These are phyloP conservation scores for Cutaneotrichosporon sp. DNA, from an alignment of 1,284 basidiomycete genomes.

Conservation along the genomic window DNA sequence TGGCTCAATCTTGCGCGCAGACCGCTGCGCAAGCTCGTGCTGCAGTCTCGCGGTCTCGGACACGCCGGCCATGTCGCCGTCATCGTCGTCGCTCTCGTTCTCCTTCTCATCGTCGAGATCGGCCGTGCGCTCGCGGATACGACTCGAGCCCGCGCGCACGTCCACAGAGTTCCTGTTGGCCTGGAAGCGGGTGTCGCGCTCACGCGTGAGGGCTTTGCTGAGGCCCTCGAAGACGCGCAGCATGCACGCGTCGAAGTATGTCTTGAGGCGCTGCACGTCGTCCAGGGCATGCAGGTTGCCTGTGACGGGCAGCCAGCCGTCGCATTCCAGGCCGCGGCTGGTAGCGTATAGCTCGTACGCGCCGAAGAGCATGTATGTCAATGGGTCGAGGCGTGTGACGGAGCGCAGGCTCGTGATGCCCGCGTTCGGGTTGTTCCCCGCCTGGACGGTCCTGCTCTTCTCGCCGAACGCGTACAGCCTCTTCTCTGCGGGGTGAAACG, in stretches of 20 bases:
- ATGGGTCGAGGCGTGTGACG: conserved; percentile 80
- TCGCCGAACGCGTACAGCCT: conserved; percentile 81
- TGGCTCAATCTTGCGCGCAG: conserved; percentile 36
- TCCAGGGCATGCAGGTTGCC: conserved; percentile 75
- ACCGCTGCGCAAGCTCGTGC: conserved; percentile 13
- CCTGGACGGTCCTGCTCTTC: conserved; percentile 65
- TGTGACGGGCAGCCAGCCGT: conserved; percentile 82
- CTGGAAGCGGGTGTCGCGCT: conserved; percentile 29
- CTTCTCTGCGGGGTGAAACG: conserved; percentile 56
- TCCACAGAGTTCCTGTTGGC: conserved; percentile 18
- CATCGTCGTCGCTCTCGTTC: conserved; percentile 59
- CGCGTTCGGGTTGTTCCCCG: conserved; percentile 32
- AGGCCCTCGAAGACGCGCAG: conserved; percentile 89
- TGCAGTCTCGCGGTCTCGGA: conserved; percentile 7
- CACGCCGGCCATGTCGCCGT: conserved; percentile 47
- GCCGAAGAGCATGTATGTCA: conserved; percentile 90
- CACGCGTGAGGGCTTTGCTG: conserved; percentile 42
- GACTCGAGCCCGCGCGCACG: conserved; percentile 14
- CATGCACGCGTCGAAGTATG: conserved; percentile 76
- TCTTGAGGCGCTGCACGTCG: conserved; percentile 77
- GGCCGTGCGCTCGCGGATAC: conserved; percentile 22
- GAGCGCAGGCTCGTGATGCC: conserved; percentile 56
- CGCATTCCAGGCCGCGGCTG: conserved; percentile 71
- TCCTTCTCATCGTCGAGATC: conserved; percentile 43
- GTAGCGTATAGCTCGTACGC: conserved; percentile 69